phyloP scores from a whole-genome alignment of 2,329 filamentous ascomycete species.

The Calonectria naviculata region DNA sequence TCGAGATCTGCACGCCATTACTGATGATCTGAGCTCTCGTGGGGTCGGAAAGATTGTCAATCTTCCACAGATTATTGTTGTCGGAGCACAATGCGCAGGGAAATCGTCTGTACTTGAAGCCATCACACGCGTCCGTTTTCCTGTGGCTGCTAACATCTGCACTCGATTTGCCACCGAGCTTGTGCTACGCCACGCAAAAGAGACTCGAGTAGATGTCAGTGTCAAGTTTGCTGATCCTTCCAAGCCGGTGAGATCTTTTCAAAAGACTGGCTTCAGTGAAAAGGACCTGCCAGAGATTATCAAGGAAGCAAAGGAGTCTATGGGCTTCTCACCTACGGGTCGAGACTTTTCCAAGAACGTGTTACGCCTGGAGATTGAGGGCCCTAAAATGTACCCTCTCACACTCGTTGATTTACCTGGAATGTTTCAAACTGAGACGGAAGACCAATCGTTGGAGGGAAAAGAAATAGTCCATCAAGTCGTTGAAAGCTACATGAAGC shows the following conservation, averaged over 20 bases:
- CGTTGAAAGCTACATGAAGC: slow-evolving; percentile 65
- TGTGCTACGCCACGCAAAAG: slow-evolving; percentile 56
- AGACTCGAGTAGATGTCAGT: slow-evolving; percentile 52
- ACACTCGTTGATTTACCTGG: slow-evolving; percentile 68
- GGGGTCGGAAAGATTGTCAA: slow-evolving; percentile 60
- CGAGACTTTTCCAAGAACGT: slow-evolving; percentile 57
- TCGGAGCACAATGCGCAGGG: slow-evolving; percentile 69
- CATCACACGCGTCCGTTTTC: slow-evolving; percentile 70
- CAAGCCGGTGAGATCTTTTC: slow-evolving; percentile 35
- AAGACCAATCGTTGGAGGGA: slow-evolving; percentile 44
- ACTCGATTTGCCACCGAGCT: slow-evolving; percentile 73
- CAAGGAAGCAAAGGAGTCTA: slow-evolving; percentile 59
- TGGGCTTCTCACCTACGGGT: slow-evolving; percentile 53
- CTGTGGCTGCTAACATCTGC: slow-evolving; percentile 64
- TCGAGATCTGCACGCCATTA: slow-evolving; percentile 61
- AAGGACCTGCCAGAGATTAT: slow-evolving; percentile 61
- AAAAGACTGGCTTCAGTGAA: slow-evolving; percentile 48
- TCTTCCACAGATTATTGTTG: slow-evolving; percentile 67
- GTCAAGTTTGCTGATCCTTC: slow-evolving; percentile 50
- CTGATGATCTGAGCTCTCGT: slow-evolving; percentile 61
- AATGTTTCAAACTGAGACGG: slow-evolving; percentile 47
- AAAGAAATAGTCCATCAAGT: slow-evolving; percentile 48
- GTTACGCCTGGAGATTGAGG: slow-evolving; percentile 57
- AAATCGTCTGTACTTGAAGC: slow-evolving; percentile 76
- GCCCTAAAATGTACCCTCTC: slow-evolving; percentile 56